These are phyloP conservation scores for Diaporthe vaccinii DNA, from an alignment of 2,329 filamentous ascomycete species.

Conservation along the genomic window DNA sequence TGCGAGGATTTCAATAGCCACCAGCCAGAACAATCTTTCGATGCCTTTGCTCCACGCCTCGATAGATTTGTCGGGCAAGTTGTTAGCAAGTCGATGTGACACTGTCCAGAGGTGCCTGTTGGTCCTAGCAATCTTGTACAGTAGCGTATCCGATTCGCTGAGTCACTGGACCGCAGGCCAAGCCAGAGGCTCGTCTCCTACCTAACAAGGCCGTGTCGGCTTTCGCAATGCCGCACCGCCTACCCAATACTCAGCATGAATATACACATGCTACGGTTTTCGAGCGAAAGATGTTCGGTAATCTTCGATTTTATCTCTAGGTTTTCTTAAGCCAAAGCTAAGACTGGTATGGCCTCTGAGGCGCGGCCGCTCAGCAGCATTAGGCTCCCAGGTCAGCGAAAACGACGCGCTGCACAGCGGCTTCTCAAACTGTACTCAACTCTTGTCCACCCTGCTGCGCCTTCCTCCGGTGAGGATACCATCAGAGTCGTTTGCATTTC, in stretches of 20 bases:
- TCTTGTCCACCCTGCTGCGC: neutral
- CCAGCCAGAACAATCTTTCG: neutral
- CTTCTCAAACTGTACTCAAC: neutral
- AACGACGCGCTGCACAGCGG: neutral
- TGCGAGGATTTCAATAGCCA: neutral
- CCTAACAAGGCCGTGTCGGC: neutral
- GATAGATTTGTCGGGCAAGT: neutral
- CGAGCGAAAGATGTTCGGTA: neutral
- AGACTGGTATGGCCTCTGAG: neutral
- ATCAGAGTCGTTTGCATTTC: slow-evolving; percentile 53
- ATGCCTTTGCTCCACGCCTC: neutral
- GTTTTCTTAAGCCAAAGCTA: too few relatives aligned
- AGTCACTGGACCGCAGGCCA: neutral
- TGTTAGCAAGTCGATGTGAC: neutral
- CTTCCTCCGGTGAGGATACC: neutral
- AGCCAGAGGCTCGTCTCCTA: neutral
- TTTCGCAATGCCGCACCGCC: neutral
- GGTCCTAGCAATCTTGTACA: neutral
- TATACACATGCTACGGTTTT: neutral
- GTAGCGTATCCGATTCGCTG: neutral
- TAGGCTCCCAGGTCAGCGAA: neutral
- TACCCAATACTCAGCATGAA: neutral
- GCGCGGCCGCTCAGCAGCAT: neutral
- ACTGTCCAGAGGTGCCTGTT: neutral
- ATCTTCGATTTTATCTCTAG: neutral